Percentiles rank a stretch among this genome's conserved stretches.
Conservation (phyloP, 192 early-diverging fungal genomes). For the Backusella luteola region DNA sequence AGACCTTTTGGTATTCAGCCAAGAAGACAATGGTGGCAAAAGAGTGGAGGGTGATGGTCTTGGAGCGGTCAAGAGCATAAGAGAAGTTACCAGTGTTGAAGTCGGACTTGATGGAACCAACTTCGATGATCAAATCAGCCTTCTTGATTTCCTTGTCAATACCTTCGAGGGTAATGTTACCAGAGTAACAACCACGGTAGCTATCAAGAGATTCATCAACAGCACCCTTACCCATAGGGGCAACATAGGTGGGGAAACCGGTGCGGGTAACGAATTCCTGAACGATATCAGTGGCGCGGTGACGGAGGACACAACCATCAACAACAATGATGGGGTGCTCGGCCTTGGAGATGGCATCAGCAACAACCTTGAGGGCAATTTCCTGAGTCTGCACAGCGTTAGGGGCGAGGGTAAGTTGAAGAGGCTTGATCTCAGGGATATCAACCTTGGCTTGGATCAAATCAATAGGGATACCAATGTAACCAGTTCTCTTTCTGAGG, state of each 20-base stretch:
- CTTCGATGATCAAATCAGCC: constrained; percentile 38
- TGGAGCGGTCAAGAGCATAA: constrained; percentile 28
- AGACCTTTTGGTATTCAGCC: constrained; percentile 39
- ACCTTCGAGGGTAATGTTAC: constrained; percentile 33
- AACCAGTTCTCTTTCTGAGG: constrained; percentile 16
- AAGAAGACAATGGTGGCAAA: constrained; percentile 34
- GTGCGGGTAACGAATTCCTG: constrained; percentile 29
- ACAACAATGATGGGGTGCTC: constrained; percentile 42
- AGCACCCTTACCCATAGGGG: constrained; percentile 50
- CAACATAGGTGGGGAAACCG: constrained; percentile 40
- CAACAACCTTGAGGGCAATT: constrained; percentile 33
- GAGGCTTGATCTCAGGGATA: constrained; percentile 16
- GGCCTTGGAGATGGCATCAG: constrained; percentile 29
- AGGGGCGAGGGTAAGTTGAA: constrained; percentile 16
- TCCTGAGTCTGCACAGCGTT: constrained; percentile 32
- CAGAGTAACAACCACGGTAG: constrained; percentile 43
- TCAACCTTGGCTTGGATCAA: constrained; percentile 26
- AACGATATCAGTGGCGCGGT: constrained; percentile 10
- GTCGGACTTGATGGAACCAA: constrained; percentile 46
- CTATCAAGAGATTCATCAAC: constrained; percentile 30
- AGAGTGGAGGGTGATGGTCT: constrained; percentile 42
- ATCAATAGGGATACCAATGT: constrained; percentile 48
- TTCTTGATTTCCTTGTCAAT: constrained; percentile 35
- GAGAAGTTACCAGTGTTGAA: constrained; percentile 54
- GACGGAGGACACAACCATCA: constrained; percentile 43